Evolutionary conservation across 352 stramenopile genomes (phyloP).

Genomic region (Globisporangium paddicum): DNA sequence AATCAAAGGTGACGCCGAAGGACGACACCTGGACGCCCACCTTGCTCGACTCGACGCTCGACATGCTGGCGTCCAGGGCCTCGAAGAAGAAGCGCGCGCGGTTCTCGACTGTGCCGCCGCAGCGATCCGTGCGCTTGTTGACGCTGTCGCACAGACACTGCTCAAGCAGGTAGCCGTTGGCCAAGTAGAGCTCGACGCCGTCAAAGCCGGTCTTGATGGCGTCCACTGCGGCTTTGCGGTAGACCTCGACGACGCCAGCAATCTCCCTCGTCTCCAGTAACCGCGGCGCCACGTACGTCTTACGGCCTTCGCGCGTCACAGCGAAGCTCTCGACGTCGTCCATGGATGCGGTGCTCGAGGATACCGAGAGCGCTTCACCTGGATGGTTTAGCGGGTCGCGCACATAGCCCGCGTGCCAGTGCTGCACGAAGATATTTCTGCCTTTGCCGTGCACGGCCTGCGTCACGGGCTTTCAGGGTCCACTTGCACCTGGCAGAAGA

Average conservation of each 20-base stretch:
- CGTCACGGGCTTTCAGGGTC: conserved; percentile 47
- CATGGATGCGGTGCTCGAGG: conserved; percentile 41
- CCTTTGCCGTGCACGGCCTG: conserved; percentile 72
- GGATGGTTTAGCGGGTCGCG: conserved; percentile 66
- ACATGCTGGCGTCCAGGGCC: conserved; percentile 50
- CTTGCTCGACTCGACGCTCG: conserved; percentile 22
- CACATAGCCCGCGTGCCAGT: conserved; percentile 84
- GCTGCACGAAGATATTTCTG: conserved; percentile 80
- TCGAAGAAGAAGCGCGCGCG: conserved; percentile 75
- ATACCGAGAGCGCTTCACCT: conserved; percentile 47
- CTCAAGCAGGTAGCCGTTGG: conserved; percentile 88
- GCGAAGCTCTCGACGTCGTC: conserved; percentile 27
- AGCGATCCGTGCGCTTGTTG: conserved; percentile 86
- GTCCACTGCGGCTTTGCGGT: conserved; percentile 25
- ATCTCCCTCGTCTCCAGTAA: conserved; percentile 74
- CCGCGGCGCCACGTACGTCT: conserved; percentile 40
- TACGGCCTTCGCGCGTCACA: conserved; percentile 41
- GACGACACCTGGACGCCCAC: conserved; percentile 45
- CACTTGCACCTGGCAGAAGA: conserved; percentile 50
- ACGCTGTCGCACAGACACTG: conserved; percentile 65
- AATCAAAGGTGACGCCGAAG: conserved; percentile 42
- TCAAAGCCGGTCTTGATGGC: conserved; percentile 73
- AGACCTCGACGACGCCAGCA: conserved; percentile 64
- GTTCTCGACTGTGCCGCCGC: conserved; percentile 85
- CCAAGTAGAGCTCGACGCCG: conserved; percentile 73